Evolutionary conservation across 2,329 filamentous ascomycete species (phyloP), one percentile per base, ranked within the genome.

Genomic region (Fusarium napiforme): DNA sequence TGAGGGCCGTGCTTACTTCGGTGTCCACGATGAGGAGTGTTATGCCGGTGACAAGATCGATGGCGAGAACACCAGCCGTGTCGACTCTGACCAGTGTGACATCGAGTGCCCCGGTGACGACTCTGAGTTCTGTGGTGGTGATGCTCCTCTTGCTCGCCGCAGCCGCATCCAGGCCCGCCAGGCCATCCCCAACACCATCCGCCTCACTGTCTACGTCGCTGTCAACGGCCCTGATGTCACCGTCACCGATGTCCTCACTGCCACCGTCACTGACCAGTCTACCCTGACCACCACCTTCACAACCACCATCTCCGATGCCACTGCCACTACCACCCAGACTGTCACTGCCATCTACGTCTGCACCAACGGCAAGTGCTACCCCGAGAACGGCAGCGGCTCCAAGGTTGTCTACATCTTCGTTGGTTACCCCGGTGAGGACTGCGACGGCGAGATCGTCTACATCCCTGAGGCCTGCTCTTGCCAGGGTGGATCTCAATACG

Each of bases 11-110:
- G 60, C 53, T 23, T 79, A 75, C 71, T 80, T 81, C 37, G 81
- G 77, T 60, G 66, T 76, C 45, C 64, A 69, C 52, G 69, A 74
- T 76, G 45, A 77, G 77, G 58, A 75, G 16, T 78, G 76, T 45
- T 78, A 74, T 68, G 75, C 71, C 28, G 76, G 76, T 68, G 65
- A 74, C 12, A 49, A 55, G 30, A n/a, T 78, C n/a, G 42, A 72
- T n/a, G 21, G 12, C 0, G 40, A 53, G 4, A 36, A 55, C 47
- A 76, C 71, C 21, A 43, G 32, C 52, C 64, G 55, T 5, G 73
- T 77, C 8, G 30, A 40, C 39, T 7, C 36, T 2, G 65, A 49
- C 16, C 37, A 23, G 6, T 78, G 76, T 53, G 57, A 76, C 45
- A 70, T 73, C 7, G 39, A 59, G 36, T 78, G 76, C 75, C 67